Evolutionary conservation across 2,329 filamentous ascomycete genomes (phyloP), one percentile per base, ranked within the genome.

Genomic region (Geosmithia putterillii): DNA sequence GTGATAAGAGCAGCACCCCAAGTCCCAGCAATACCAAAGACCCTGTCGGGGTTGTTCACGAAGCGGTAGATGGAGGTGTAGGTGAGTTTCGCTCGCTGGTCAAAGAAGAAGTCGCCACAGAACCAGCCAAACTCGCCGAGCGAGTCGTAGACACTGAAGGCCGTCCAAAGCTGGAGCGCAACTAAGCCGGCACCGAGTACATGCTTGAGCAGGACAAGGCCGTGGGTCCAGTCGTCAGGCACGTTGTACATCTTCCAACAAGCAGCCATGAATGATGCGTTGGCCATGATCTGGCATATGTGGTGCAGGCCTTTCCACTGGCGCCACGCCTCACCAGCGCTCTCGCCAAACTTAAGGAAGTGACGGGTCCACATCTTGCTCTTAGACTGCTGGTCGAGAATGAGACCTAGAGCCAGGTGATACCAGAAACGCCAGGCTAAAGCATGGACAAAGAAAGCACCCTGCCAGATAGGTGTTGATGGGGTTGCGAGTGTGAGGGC

Each of bases 81-180:
- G 1, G 86, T 96, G 48, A 96, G 72, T 63, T 92, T 94, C 12
- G 83, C 82, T 10, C 81, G 78, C 39, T 86, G 83, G 48, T 95
- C 87, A 58, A 92, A 95, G 71, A 98, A 96, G 69, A 96, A 98
- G 59, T 98, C 92, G 17, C 92, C 92, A 57, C 89, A 96, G 70
- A 96, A 96, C 90, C 90, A 98, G 53, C 92, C 92, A 55, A 96
- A 98, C 57, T 98, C 92, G 45, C 92, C 92, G 0, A 98, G 77
- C 2, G 87, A 94, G 42, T 95, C 88, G 60, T 96, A 94, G 51
- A 96, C 89, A 60, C 88, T 95, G 50, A 85, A 71, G 2, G 87
- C 83, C 1, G 89, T 95, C 92, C 92, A 98, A 17, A 94, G 64
- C 56, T 98, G 92, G 42, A 98, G 73, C 10, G 83, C 80, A 46